Base-by-base conservation (phyloP, 257 asterid species). In the Solanum chiquidenum region DNA sequence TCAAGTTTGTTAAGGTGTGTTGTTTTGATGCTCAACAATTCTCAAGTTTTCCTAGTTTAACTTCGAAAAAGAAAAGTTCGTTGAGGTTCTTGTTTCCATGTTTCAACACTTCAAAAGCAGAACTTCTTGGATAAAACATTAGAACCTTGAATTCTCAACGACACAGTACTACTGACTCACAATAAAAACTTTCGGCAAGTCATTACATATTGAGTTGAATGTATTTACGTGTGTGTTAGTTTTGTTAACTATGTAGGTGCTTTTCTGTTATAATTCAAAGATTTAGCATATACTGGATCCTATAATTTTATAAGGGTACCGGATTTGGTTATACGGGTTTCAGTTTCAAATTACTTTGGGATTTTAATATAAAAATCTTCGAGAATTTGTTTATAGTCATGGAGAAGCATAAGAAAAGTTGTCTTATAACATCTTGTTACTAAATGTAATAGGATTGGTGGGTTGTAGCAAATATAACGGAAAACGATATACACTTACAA, bases 401-500 rank as follows among this genome's bases (percentile, higher is more conserved):
- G 40, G 25, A 71, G 77, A 71, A 71, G 77, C 77, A 7, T 71
- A 71, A 7, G 77, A 71, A 33, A 71, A 31, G 25, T 16, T 31
- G 0, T 71, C 77, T 33, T 33, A 16, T 1, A 31, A 75, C 25
- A 77, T 77, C 4, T 3, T 40, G 58, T 38, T 12, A 2, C 37
- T 25, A 77, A 7, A 77, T 77, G 84, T 42, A 42, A 42, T 42
- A 77, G 4, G 27, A 34, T 73, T 42, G 4, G 35, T 46, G 13
- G 10, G 29, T 23, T 52, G 33, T 7, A 35, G 31, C 21, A 42
- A 87, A 10, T 58, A 79, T 77, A 38, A 37, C 38, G 0, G 14
- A 0, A 80, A 80, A 49, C 5, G 1, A 52, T 38, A 23, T 76
- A 66, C 40, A 93, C 99, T 90, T 89, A 97, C 98, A 97, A 69